Base-by-base conservation (phyloP, 208 protist genomes). In the Sergeia podlipaevii region DNA sequence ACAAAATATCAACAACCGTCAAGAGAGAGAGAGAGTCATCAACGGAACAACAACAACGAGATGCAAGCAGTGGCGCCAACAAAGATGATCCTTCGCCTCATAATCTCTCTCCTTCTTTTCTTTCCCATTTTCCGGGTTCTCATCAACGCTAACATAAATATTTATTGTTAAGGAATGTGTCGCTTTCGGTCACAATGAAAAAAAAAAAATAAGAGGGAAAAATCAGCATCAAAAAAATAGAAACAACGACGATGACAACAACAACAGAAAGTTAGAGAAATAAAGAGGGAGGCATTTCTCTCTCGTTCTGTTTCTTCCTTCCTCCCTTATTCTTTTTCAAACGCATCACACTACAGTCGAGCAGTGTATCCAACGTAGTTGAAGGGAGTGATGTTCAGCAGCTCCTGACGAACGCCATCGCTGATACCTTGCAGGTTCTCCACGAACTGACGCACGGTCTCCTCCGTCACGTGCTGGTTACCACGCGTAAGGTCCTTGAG, bases 401-500 rank as follows among this genome's bases (percentile, higher is more conserved):
- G 74, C 67, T 97, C 93, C 23, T 66, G 20, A 33, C 96, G 91
- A 21, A 97, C 85, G 6, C 76, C 80, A 6, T 97, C 81, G 10
- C 74, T 74, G 23, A 98, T 89, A 2, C 86, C 74, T n/a, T 72
- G 44, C 23, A 98, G 70, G 3, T 59, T 60, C 17, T 88, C 64
- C 21, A 98, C 76, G 52, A 98, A 98, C 0, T 52, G 58, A 10
- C 60, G 56, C 30, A 98, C 85, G 10, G 60, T 71, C 38, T 67
- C 62, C 61, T 72, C 70, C 23, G 65, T 96, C 39, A 97, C 69
- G 26, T 86, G 71, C 18, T 76, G 53, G 50, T 93, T 90, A 8
- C 79, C 90, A 18, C 91, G 88, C 2, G 96, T 98, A 24, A 97
- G 64, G 36, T 96, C 81, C 61, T 97, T 97, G 11, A 97, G 77